Evolutionary conservation across 1,139 yeast genomes (phyloP).

Genomic region (Yamadazyma diospyri): DNA sequence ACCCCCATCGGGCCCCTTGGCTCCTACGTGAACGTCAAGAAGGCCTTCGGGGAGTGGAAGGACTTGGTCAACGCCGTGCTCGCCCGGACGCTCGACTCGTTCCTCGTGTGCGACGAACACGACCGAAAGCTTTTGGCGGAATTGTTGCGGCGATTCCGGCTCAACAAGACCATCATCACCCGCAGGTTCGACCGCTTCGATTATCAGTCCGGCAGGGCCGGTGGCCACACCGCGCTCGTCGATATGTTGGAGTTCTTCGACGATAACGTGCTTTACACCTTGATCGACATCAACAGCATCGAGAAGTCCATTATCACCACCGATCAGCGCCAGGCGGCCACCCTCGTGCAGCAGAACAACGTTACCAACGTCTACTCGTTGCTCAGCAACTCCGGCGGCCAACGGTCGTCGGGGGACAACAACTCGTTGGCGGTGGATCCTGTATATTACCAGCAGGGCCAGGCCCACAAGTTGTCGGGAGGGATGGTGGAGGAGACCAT

Average conservation of each 20-base stretch:
- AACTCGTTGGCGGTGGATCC: constrained; percentile 61
- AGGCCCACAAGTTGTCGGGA: constrained; percentile 26
- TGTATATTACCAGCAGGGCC: constrained; percentile 33
- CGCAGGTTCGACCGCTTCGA: constrained; percentile 58
- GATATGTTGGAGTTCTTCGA: constrained; percentile 59
- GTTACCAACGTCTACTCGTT: constrained; percentile 48
- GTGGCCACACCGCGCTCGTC: constrained; percentile 43
- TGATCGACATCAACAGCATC: constrained; percentile 62
- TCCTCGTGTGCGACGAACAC: constrained; percentile 60
- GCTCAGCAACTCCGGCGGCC: constrained; percentile 38
- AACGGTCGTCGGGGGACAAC: constrained; percentile 34
- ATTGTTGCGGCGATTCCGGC: constrained; percentile 32
- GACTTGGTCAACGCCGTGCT: constrained; percentile 54
- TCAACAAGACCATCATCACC: constrained; percentile 42
- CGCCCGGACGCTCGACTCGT: constrained; percentile 51
- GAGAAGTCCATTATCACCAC: constrained; percentile 58
- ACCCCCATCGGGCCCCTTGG: constrained; percentile 89
- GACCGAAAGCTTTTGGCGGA: constrained; percentile 53
- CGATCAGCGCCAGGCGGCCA: constrained; percentile 50
- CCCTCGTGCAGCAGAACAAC: constrained; percentile 27
- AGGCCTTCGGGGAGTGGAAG: constrained; percentile 56
- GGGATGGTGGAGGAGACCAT: constrained; percentile 20
- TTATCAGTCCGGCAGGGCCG: constrained; percentile 32
- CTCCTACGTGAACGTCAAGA: constrained; percentile 51
- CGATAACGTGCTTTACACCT: constrained; percentile 52